Evolutionary conservation across 1,139 yeast genomes (phyloP), one percentile per base, ranked within the genome.

Genomic region (Saccharomycopsis hybrid): DNA sequence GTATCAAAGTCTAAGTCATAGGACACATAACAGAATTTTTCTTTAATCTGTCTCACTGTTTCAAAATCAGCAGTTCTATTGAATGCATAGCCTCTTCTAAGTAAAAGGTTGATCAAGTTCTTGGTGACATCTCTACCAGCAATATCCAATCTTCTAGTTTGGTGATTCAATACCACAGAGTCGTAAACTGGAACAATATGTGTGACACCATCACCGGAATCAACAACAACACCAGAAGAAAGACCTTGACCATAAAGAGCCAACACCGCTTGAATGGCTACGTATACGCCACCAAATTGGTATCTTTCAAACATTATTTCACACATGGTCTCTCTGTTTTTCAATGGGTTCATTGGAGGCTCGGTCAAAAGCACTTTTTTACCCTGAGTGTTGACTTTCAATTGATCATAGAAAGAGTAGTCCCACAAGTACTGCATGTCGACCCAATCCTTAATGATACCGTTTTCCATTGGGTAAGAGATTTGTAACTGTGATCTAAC

Each of bases 391-490:
- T 81, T 80, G 45, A 85, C 71, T 63, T 88, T 78, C 88, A 92
- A 83, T 61, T 86, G 79, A 59, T 92, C 96, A 68, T 85, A 85
- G 67, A 92, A 92, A 29, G 97, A 94, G 67, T 92, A 92, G 69
- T 92, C 97, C 99, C 99, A 92, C 56, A 92, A 76, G 61, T 90
- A 94, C 61, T 88, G 96, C 97, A 94, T 92, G 65, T 92, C 98
- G 62, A 90, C 96, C 98, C 98, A 92, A 65, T 92, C 89, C 65
- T 84, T 84, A 66, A 92, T 90, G 61, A 94, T 88, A 62, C 99
- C 99, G 64, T 92, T 92, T 67, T 92, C 98, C 98, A 92, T 90
- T 9, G 99, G 99, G 62, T 92, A 92, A 33, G 92, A 82, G 54
- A 92, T 82, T 67, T 92, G 96, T 55, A 92, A 76, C 59, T 90